A percentile compares a stretch with the other conserved stretches of the same genome.
phyloP scores from a whole-genome alignment of 2,329 filamentous ascomycete species.

The Taxawa tesnikishii region DNA sequence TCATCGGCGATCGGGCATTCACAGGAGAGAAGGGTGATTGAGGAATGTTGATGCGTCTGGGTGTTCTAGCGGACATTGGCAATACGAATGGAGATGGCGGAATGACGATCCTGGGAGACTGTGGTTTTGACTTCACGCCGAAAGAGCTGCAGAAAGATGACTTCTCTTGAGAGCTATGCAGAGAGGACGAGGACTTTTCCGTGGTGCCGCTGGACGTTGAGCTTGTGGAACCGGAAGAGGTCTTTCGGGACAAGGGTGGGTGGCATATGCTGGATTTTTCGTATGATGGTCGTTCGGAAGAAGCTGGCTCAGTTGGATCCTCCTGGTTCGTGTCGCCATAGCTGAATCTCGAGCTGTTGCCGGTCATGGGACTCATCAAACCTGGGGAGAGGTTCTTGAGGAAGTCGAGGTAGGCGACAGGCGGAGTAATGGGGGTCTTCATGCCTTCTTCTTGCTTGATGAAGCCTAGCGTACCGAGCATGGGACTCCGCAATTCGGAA shows the following conservation, averaged over 20 bases:
- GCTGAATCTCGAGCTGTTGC: conserved; percentile 38
- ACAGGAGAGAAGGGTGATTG: conserved; percentile 59
- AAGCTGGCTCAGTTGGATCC: conserved; percentile 7
- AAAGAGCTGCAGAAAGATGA: conserved; percentile 10
- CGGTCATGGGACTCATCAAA: conserved; percentile 55
- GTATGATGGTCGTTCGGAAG: background rate
- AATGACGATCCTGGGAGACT: conserved; percentile 29
- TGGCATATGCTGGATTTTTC: conserved; percentile 19
- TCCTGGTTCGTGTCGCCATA: conserved; percentile 28
- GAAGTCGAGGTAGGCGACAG: conserved; percentile 83
- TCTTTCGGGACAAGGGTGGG: conserved; percentile 21
- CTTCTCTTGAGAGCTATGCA: no score
- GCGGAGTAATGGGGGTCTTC: conserved; percentile 83
- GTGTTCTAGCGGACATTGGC: conserved; percentile 47
- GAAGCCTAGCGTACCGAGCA: conserved; percentile 46
- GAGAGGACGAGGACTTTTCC: conserved; percentile 9
- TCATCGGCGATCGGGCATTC: conserved; percentile 54
- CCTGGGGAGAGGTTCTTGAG: conserved; percentile 66
- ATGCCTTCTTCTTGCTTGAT: conserved; percentile 58
- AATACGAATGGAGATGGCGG: conserved; percentile 29
- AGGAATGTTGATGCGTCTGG: conserved; percentile 61
- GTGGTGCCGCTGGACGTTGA: conserved; percentile 9
- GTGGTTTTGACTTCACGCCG: conserved; percentile 11
- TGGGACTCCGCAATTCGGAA: conserved; percentile 48
- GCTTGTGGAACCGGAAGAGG: conserved; percentile 17